These are phyloP conservation scores for Penicillium brevicompactum DNA, from an alignment of 2,329 filamentous ascomycete species.

Conservation along the genomic window DNA sequence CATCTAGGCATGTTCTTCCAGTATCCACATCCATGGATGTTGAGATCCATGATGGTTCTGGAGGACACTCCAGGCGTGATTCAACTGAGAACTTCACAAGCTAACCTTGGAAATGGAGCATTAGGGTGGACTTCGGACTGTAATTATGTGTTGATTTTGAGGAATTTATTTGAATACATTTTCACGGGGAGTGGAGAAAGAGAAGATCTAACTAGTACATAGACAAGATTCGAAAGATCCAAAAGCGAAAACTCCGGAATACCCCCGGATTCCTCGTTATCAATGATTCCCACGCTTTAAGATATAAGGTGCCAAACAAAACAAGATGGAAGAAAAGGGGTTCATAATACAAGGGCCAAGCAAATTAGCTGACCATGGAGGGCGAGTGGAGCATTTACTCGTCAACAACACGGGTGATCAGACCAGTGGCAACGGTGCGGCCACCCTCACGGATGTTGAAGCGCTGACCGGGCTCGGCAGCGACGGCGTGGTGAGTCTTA, in stretches of 20 bases:
- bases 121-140: background rate
- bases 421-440: constrained; percentile 80
- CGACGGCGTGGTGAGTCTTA: constrained; percentile 80
- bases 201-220: constrained; percentile 30
- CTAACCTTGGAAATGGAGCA: background rate
- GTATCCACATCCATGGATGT: too few relatives aligned
- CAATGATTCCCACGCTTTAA: constrained; percentile 40
- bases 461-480: constrained; percentile 87
- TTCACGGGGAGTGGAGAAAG: constrained; percentile 33
- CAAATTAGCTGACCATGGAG: constrained; percentile 12
- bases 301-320: constrained; percentile 29
- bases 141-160: constrained; percentile 9
- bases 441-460: constrained; percentile 99
- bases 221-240: constrained; percentile 39
- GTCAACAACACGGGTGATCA: constrained; percentile 71
- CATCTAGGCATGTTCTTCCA: too few relatives aligned
- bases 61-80: too few relatives aligned
- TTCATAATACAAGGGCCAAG: constrained; percentile 37
- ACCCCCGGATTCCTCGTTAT: constrained; percentile 32
- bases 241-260: constrained; percentile 36
- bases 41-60: too few relatives aligned
- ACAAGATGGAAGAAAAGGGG: constrained; percentile 30
- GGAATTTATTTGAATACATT: constrained; percentile 24
- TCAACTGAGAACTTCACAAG: background rate
- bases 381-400: constrained; percentile 34